Conservation (phyloP, 306 rosid genomes). For the Rosa multiflora region DNA sequence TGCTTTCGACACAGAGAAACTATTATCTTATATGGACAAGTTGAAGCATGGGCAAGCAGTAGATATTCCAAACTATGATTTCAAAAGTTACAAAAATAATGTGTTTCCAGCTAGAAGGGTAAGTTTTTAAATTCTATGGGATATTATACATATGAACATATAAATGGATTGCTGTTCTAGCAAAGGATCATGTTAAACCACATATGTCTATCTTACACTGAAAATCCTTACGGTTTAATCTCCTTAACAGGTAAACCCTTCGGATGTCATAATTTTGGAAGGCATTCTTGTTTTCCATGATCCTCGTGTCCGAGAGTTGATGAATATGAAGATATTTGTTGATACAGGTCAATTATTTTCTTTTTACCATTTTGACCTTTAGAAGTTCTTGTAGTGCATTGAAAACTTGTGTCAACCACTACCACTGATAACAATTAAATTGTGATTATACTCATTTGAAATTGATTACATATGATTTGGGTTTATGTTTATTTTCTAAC, state of each 20-base stretch:
- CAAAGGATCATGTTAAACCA: background rate
- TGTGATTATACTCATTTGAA: background rate
- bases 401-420: background rate
- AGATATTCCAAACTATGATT: constrained; percentile 94
- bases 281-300: constrained; percentile 98
- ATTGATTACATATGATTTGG: background rate
- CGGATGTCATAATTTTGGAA: constrained; percentile 95
- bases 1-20: constrained; percentile 83
- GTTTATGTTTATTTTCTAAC: background rate
- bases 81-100: constrained; percentile 81
- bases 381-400: background rate
- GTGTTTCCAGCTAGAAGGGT: constrained; percentile 92
- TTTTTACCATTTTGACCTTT: constrained; percentile 14
- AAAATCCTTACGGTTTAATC: constrained; percentile 11
- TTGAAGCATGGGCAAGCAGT: constrained; percentile 89
- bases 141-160: background rate
- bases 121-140: constrained; percentile 22
- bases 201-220: background rate
- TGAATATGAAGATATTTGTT: constrained; percentile 99
- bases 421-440: background rate
- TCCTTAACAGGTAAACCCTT: constrained; percentile 77
- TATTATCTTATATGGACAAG: constrained; percentile 71
- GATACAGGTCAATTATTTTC: constrained; percentile 89
- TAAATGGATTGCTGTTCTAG: background rate
- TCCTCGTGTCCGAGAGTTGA: constrained; percentile 83